Base-by-base conservation (phyloP, 306 rosid genomes). In the Rosa persica region DNA sequence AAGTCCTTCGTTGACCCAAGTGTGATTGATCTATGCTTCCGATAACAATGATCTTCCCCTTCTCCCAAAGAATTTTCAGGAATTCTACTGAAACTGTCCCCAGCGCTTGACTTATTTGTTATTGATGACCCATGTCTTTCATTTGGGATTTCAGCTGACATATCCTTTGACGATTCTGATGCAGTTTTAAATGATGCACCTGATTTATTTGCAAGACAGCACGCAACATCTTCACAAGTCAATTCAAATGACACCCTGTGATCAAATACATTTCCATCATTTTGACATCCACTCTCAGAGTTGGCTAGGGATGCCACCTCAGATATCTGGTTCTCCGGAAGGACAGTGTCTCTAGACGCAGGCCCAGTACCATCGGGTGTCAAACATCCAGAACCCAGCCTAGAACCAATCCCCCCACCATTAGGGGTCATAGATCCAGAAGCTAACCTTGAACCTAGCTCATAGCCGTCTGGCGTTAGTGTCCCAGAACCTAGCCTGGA, bases 191-290 rank as follows among this genome's bases (percentile, higher is more conserved):
- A 76, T 64, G 89, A 81, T 75, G 65, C 48, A 46, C 76, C 81
- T 4, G 95, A 79, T 78, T 92, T 94, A 71, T 80, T 94, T 46
- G 97, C 97, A 70, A 94, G 98, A 76, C 97, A 92, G 8, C 90
- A 88, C 0, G 97, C 97, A 79, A 94, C 95, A 80, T 90, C 98
- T 86, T 92, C 98, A 16, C 97, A 96, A 5, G 97, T 94, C 80
- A 94, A 86, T 78, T 94, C 98, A 76, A 94, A 94, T 27, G 99
- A 95, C 39, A 95, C 98, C 84, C 99, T 85, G 84, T 89, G 99
- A 83, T 91, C 87, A 16, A 88, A 81, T 52, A 89, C 22, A 38
- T 79, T 12, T 73, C 81, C 87, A 77, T 82, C 87, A 52, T 77
- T 84, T 49, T 86, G 93, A 77, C 80, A 68, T 77, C 86, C 97